Conservation (phyloP, 345 rosid genomes). For the Angophora floribunda region DNA sequence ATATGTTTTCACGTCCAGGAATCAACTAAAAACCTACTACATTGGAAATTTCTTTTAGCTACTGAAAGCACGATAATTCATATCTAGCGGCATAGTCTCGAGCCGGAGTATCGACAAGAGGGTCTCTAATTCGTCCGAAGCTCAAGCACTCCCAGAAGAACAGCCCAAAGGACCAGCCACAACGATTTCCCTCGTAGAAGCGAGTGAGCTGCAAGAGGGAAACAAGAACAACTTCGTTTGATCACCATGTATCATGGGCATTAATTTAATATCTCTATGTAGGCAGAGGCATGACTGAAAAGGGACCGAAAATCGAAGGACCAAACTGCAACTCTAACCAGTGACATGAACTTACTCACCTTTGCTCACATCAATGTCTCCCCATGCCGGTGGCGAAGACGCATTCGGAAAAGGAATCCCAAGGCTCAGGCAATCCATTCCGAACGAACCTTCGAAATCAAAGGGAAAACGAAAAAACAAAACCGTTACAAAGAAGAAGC, state of each 20-base stretch:
- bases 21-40: not conserved
- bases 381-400: conserved; percentile 19
- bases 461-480: not conserved
- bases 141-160: not conserved
- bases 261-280: not conserved
- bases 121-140: not conserved
- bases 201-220: not conserved
- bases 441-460: conserved; percentile 55
- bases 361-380: conserved; percentile 30
- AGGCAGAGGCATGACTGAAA: not conserved
- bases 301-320: not conserved
- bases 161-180: not conserved
- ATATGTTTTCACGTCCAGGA: not conserved
- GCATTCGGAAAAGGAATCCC: conserved; percentile 30
- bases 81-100: not conserved
- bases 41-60: not conserved
- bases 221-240: not conserved
- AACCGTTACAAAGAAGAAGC: not conserved
- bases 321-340: not conserved
- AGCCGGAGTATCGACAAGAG: not conserved
- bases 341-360: conserved; percentile 8
- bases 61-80: not conserved
- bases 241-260: not conserved
- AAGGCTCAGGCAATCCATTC: conserved; percentile 57
- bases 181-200: not conserved